Percentiles rank a stretch among this genome's conserved stretches.
These are phyloP conservation scores for Capsella bursapastoris DNA, from an alignment of 345 rosid species.

Conservation along the genomic window DNA sequence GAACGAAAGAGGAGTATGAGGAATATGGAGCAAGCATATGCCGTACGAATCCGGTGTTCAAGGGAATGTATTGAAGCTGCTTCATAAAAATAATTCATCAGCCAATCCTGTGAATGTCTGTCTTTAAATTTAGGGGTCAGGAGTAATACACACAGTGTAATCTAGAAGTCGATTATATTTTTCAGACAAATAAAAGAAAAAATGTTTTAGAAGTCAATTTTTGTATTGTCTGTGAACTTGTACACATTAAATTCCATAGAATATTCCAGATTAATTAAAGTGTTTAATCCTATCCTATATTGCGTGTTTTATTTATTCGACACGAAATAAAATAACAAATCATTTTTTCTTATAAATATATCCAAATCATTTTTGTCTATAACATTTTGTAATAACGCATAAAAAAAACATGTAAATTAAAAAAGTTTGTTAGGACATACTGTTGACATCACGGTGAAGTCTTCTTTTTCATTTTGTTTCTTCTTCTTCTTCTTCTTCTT, in stretches of 20 bases:
- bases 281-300: too few species aligned
- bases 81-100: slow-evolving; percentile 6
- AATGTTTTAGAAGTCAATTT: background rate
- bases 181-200: slow-evolving; percentile 25
- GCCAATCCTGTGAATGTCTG: slow-evolving; percentile 37
- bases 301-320: too few species aligned
- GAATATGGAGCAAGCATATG: slow-evolving; percentile 99
- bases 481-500: slow-evolving; percentile 1
- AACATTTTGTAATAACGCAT: too few species aligned
- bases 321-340: too few species aligned
- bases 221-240: background rate
- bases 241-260: background rate
- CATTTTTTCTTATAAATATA: too few species aligned
- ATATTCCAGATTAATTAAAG: background rate
- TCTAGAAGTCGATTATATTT: slow-evolving; percentile 6
- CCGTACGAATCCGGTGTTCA: slow-evolving; percentile 99
- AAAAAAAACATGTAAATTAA: background rate
- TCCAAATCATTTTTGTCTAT: too few species aligned
- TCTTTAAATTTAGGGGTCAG: slow-evolving; percentile 8
- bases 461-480: background rate
- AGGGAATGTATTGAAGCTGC: slow-evolving; percentile 83
- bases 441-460: slow-evolving; percentile 5
- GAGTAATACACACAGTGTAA: slow-evolving; percentile 9
- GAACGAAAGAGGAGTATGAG: slow-evolving; percentile 96
- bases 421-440: slow-evolving; percentile 25